Conservation (phyloP, 345 rosid species). For the Hibiscus tridactylites region DNA sequence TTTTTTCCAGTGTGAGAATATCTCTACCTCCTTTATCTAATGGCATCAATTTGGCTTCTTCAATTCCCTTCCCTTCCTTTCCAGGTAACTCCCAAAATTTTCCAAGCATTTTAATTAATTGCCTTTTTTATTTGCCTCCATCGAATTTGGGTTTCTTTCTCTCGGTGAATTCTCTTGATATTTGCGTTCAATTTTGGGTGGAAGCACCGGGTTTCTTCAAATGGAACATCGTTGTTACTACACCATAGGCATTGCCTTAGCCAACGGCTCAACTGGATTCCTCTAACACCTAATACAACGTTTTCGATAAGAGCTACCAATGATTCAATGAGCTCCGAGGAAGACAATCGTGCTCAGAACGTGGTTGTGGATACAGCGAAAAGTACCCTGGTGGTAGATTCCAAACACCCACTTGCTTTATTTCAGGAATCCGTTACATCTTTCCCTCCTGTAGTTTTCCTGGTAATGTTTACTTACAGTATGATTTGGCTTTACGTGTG, state of each 20-base stretch:
- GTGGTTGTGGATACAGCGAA: slow-evolving; percentile 13
- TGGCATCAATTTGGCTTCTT: slow-evolving; percentile 40
- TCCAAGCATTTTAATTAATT: background rate
- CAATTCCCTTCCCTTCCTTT: slow-evolving; percentile 25
- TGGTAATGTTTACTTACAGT: slow-evolving; percentile 27
- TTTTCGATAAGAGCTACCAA: slow-evolving; percentile 29
- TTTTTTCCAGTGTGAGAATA: slow-evolving; percentile 1
- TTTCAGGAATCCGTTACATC: slow-evolving; percentile 36
- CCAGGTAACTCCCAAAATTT: slow-evolving; percentile 18
- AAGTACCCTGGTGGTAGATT: background rate
- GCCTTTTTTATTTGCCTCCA: background rate
- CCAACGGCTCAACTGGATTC: slow-evolving; percentile 15
- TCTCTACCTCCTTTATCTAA: slow-evolving; percentile 1
- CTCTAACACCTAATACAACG: background rate
- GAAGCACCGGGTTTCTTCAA: slow-evolving; percentile 27
- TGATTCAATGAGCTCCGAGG: slow-evolving; percentile 29
- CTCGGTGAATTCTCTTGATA: background rate
- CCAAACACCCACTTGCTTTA: slow-evolving; percentile 23
- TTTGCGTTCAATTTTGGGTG: slow-evolving; percentile 31
- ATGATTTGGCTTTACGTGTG: background rate
- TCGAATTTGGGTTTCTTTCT: background rate
- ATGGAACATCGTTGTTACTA: slow-evolving; percentile 15
- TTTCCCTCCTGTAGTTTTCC: slow-evolving; percentile 47
- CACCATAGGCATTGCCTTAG: slow-evolving; percentile 9
- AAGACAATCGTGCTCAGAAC: slow-evolving; percentile 21